A percentile compares a stretch with the other conserved stretches of the same genome.
phyloP scores from a whole-genome alignment of 768 basidiomycete species.

The Kwoniella mangroviensis region DNA sequence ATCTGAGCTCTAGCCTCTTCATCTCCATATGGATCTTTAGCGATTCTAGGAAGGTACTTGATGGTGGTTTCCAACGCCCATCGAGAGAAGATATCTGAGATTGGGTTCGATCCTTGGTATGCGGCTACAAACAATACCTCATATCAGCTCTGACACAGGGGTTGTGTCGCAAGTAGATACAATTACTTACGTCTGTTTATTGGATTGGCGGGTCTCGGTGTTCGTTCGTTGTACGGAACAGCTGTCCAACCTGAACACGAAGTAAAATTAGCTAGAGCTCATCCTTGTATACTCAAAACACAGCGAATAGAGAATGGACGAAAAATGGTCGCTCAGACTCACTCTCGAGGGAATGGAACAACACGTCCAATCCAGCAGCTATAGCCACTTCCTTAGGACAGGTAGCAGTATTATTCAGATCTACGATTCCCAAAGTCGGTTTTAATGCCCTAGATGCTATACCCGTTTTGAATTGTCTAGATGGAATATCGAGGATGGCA shows the following conservation, averaged over 20 bases:
- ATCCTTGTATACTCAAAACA: no score
- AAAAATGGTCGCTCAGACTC: constrained; percentile 44
- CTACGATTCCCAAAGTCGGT: constrained; percentile 81
- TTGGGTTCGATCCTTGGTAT: constrained; percentile 58
- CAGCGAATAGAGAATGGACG: no score
- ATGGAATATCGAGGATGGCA: constrained; percentile 84
- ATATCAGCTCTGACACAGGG: neutral
- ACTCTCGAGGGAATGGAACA: constrained; percentile 97
- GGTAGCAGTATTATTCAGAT: constrained; percentile 85
- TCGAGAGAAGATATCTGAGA: constrained; percentile 92
- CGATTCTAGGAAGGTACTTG: constrained; percentile 82
- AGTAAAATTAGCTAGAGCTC: neutral
- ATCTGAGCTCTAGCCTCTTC: constrained; percentile 84
- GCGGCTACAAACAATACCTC: constrained; percentile 31
- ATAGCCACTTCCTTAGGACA: constrained; percentile 94
- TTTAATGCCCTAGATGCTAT: constrained; percentile 91
- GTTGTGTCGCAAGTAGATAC: no score
- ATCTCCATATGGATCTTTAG: constrained; percentile 72
- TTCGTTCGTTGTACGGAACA: constrained; percentile 76
- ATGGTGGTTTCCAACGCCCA: constrained; percentile 90
- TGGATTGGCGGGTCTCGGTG: constrained; percentile 86
- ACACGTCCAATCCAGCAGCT: constrained; percentile 88
- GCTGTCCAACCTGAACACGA: constrained; percentile 31
- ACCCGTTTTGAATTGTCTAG: constrained; percentile 91
- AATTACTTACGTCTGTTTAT: constrained; percentile 70